phyloP scores from a whole-genome alignment of 2,329 filamentous ascomycete species.

The Colletotrichum magnum region DNA sequence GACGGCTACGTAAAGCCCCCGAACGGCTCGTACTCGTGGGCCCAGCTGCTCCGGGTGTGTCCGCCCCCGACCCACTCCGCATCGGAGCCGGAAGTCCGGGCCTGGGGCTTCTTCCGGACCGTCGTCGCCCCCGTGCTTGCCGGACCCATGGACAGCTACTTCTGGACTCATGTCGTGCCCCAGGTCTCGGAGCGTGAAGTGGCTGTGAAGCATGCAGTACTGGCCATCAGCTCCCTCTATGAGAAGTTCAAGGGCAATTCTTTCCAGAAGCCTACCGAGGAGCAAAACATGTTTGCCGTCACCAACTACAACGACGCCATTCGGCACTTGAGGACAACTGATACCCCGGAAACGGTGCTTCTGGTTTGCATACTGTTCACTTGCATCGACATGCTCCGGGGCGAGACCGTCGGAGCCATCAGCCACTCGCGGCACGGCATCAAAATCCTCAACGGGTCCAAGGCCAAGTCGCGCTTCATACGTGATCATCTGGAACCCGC shows the following conservation, averaged over 20 bases:
- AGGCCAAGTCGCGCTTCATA: conserved; percentile 43
- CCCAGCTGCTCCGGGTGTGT: conserved; percentile 49
- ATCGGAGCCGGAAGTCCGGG: conserved; percentile 48
- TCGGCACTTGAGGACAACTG: conserved; percentile 47
- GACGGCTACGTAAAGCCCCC: conserved; percentile 47
- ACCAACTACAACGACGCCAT: conserved; percentile 59
- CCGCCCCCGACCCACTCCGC: conserved; percentile 43
- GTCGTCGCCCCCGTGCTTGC: conserved; percentile 54
- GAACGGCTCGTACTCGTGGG: conserved; percentile 48
- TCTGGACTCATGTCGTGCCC: conserved; percentile 57
- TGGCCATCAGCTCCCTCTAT: conserved; percentile 57
- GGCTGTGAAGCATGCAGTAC: conserved; percentile 54
- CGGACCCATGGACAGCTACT: conserved; percentile 53
- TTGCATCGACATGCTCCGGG: conserved; percentile 59
- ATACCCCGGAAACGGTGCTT: conserved; percentile 52
- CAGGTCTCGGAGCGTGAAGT: conserved; percentile 55
- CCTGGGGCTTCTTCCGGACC: conserved; percentile 55
- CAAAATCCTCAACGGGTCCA: conserved; percentile 48
- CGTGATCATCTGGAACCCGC: conserved; percentile 51
- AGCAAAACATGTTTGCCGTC: conserved; percentile 51
- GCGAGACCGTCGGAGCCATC: conserved; percentile 52
- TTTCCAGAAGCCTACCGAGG: not conserved
- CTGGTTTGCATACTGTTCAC: conserved; percentile 59
- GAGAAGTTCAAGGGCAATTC: conserved; percentile 47
- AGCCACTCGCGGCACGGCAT: conserved; percentile 57